These are phyloP conservation scores for Tolypocladium ovalisporum DNA, from an alignment of 2,329 filamentous ascomycete genomes.

Conservation along the genomic window DNA sequence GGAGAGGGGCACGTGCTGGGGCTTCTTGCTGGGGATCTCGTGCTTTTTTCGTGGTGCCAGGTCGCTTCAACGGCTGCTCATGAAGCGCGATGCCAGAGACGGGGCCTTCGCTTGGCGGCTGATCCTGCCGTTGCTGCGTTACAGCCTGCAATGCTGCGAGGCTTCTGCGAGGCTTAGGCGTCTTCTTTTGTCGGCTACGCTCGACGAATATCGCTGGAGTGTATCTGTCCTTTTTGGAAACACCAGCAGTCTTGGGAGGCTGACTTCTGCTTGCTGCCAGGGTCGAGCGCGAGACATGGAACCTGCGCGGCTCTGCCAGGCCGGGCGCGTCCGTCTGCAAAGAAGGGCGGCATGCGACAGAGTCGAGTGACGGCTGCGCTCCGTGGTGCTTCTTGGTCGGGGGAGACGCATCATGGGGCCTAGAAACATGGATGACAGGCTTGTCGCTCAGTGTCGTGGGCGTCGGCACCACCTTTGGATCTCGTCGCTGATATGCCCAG, in stretches of 20 bases:
- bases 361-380: not conserved
- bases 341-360: not conserved
- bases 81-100: constrained; percentile 6
- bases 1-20: constrained; percentile 15
- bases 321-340: constrained; percentile 3
- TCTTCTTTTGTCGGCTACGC: constrained; percentile 29
- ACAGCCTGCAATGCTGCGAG: constrained; percentile 8
- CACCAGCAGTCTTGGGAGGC: constrained; percentile 12
- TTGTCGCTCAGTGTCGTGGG: constrained; percentile 7
- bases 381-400: constrained; percentile 6
- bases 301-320: constrained; percentile 33
- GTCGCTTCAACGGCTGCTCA: constrained; percentile 21
- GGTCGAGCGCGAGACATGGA: constrained; percentile 42
- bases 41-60: constrained; percentile 16
- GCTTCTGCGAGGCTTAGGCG: constrained; percentile 8
- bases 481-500: constrained; percentile 46
- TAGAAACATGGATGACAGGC: constrained; percentile 39
- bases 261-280: constrained; percentile 19
- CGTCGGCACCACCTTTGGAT: constrained; percentile 6
- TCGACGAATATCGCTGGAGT: constrained; percentile 45
- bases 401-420: constrained; percentile 19
- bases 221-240: constrained; percentile 29
- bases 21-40: constrained; percentile 11
- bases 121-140: not conserved
- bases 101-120: not conserved